Evolutionary conservation across 495 filamentous ascomycete genomes (phyloP), one percentile per base, ranked within the genome.

Genomic region (Ramalina peruviana): DNA sequence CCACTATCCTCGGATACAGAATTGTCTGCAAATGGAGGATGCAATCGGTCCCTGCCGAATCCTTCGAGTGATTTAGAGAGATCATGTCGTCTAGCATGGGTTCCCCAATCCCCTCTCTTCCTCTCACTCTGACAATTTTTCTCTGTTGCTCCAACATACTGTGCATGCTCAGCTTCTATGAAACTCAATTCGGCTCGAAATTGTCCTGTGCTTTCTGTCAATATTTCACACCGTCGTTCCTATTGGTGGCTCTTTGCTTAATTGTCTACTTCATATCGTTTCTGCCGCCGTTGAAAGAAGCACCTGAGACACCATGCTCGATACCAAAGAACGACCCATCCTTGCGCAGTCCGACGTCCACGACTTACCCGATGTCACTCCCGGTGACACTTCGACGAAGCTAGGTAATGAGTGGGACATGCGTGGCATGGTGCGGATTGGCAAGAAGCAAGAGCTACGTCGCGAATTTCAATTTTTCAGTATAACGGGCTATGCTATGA

Each of bases 401-500:
- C 17, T 52, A 20, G 53, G 53, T 36, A 52, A 47, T 38, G 49
- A 52, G n/a, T 55, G 53, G 53, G 53, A 55, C 44, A 36, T 17
- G 43, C 43, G 49, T 19, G 52, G 41, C 43, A 54, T 54, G 52
- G 27, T 45, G 20, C 46, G 52, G 25, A 50, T 54, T 12, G 52
- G 52, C 47, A 54, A 54, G 52, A 54, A 54, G 36, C 52, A 54
- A 46, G 52, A 54, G 52, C 47, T 54, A 36, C 53, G 53, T 48
- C 53, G 53, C 53, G 53, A 52, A 19, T 55, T 55, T 26, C 53
- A 48, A 12, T 55, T 55, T 44, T 55, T 55, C 40, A 55, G 53
- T 40, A 55, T 55, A 40, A 55, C 53, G 21, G 53, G 53, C 53
- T 55, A 52, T 44, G 53, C 53, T 11, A 55, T 55, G 53, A 55